Conservation (phyloP, 306 rosid genomes). For the Amphicarpaea edgeworthii region DNA sequence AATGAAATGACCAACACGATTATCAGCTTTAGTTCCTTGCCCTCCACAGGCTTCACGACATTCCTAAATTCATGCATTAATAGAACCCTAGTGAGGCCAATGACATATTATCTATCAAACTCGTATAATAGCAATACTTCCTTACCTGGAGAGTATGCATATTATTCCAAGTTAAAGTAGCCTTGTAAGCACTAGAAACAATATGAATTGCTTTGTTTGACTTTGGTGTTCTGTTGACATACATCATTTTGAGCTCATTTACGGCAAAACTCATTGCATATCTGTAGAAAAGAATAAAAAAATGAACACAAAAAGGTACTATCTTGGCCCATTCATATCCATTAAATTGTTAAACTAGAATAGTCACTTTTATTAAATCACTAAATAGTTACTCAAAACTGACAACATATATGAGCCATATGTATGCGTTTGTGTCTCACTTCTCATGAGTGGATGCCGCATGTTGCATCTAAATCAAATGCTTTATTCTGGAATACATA, state of each 20-base stretch:
- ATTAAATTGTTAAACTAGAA: conserved; percentile 11
- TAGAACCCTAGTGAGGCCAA: conserved; percentile 28
- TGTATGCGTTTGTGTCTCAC: not conserved
- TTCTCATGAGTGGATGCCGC: conserved; percentile 18
- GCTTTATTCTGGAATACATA: conserved; percentile 21
- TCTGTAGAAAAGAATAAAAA: conserved; percentile 54
- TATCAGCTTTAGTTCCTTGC: conserved; percentile 90
- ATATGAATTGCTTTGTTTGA: conserved; percentile 81
- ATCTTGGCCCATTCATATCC: conserved; percentile 29
- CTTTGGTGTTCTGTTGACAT: conserved; percentile 70
- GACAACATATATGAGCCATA: conserved; percentile 18
- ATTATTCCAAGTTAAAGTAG: conserved; percentile 86
- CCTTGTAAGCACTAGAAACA: conserved; percentile 93
- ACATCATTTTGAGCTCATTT: conserved; percentile 74
- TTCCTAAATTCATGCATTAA: conserved; percentile 65
- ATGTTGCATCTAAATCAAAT: conserved; percentile 35
- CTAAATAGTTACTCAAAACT: not conserved
- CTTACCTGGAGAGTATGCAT: conserved; percentile 89
- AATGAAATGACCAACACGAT: conserved; percentile 78
- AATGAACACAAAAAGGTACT: conserved; percentile 24
- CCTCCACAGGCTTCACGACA: conserved; percentile 99
- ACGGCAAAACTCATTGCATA: conserved; percentile 89
- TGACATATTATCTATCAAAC: conserved; percentile 23
- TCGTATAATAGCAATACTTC: conserved; percentile 36
- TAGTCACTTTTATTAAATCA: conserved; percentile 19